A percentile compares a stretch with the other conserved stretches of the same genome.
Conservation (phyloP, 768 basidiomycete genomes). For the Hysterangium stoloniferum region DNA sequence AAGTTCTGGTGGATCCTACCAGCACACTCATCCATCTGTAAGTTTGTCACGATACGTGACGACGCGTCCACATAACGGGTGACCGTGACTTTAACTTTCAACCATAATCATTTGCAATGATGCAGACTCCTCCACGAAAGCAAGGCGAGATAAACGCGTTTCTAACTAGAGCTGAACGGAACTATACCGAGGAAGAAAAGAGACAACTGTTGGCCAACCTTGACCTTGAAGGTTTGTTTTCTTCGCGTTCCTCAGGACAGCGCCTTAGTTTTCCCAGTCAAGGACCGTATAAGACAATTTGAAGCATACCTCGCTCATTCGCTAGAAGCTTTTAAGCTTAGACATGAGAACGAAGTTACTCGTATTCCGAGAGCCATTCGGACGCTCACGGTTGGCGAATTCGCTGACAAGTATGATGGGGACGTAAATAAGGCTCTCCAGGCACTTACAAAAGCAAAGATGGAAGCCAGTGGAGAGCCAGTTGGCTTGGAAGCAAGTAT, state of each 20-base stretch:
- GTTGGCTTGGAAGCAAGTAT: slow-evolving; percentile 46
- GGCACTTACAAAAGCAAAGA: slow-evolving; percentile 57
- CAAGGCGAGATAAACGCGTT: not conserved
- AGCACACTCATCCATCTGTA: too few species aligned
- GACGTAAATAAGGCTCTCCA: slow-evolving; percentile 65
- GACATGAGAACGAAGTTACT: slow-evolving; percentile 66
- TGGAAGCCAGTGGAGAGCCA: slow-evolving; percentile 30
- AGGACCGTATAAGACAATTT: slow-evolving; percentile 67
- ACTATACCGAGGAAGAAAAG: slow-evolving; percentile 62
- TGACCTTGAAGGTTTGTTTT: slow-evolving; percentile 62
- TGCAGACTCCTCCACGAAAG: slow-evolving; percentile 12
- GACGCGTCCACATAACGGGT: not conserved
- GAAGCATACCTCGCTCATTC: slow-evolving; percentile 67
- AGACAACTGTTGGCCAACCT: slow-evolving; percentile 67
- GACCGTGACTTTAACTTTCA: too few species aligned
- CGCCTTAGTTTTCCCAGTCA: slow-evolving; percentile 35
- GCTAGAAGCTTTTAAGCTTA: slow-evolving; percentile 65
- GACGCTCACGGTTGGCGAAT: slow-evolving; percentile 65
- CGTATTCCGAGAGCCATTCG: slow-evolving; percentile 72
- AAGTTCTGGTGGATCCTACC: too few species aligned
- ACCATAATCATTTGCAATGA: too few species aligned
- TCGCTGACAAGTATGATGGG: slow-evolving; percentile 70
- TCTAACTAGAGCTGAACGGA: slow-evolving; percentile 16
- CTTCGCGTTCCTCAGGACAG: slow-evolving; percentile 4
- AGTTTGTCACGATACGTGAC: slow-evolving; percentile 1